phyloP scores from a whole-genome alignment of 1,284 basidiomycete species.

The Ceratobasidium sp. region DNA sequence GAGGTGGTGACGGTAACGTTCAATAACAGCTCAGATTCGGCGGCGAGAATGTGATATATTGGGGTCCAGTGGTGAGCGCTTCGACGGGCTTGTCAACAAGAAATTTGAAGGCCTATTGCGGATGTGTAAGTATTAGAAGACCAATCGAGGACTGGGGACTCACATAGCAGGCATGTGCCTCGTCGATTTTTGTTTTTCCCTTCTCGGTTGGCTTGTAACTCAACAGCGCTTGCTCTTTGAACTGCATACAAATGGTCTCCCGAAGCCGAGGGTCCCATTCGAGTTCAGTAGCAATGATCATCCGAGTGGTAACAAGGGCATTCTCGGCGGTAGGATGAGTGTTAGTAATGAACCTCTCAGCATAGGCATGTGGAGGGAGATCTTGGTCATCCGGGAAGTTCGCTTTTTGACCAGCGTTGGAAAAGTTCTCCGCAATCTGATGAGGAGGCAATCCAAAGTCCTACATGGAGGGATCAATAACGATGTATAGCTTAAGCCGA shows the following conservation, averaged over 20 bases:
- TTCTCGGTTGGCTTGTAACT: slow-evolving; percentile 91
- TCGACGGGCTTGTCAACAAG: slow-evolving; percentile 88
- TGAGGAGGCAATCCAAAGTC: slow-evolving; percentile 85
- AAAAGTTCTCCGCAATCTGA: slow-evolving; percentile 85
- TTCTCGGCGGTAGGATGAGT: slow-evolving; percentile 70
- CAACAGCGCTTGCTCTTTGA: slow-evolving; percentile 84
- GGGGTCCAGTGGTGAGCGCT: too few relatives aligned
- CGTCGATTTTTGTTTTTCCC: slow-evolving; percentile 91
- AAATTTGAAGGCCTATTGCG: slow-evolving; percentile 92
- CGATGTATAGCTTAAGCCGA: slow-evolving; percentile 24
- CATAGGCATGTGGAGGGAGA: slow-evolving; percentile 76
- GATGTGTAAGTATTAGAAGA: not conserved
- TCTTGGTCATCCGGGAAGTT: slow-evolving; percentile 84
- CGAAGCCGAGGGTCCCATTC: slow-evolving; percentile 93
- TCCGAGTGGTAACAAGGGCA: slow-evolving; percentile 79
- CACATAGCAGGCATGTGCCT: slow-evolving; percentile 91
- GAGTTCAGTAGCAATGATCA: slow-evolving; percentile 91
- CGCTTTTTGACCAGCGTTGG: slow-evolving; percentile 66
- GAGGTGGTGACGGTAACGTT: slow-evolving; percentile 81
- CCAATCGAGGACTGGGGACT: slow-evolving; percentile 57
- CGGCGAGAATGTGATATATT: too few relatives aligned
- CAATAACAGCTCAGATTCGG: slow-evolving; percentile 91
- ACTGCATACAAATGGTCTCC: slow-evolving; percentile 82
- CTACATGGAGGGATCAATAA: slow-evolving; percentile 59
- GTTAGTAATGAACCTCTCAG: slow-evolving; percentile 78